Conservation (phyloP, 2,329 filamentous ascomycete species). For the Colletotrichum tofieldiae region DNA sequence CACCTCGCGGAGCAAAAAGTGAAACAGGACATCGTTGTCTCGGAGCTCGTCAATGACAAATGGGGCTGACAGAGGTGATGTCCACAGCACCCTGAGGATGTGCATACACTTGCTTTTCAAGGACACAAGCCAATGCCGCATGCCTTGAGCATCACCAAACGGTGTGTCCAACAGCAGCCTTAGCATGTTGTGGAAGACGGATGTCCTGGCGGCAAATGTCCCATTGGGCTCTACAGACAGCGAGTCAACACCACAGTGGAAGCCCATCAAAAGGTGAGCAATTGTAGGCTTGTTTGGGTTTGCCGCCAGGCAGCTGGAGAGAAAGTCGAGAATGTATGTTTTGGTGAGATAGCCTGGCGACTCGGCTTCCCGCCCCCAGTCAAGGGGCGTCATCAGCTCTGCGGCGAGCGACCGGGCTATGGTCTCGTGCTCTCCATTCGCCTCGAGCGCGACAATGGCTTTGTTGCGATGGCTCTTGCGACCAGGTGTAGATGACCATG, state of each 20-base stretch:
- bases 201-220: slow-evolving; percentile 79
- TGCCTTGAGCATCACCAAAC: slow-evolving; percentile 71
- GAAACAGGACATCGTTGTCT: slow-evolving; percentile 84
- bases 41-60: slow-evolving; percentile 86
- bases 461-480: slow-evolving; percentile 77
- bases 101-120: slow-evolving; percentile 79
- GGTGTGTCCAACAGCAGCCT: slow-evolving; percentile 80
- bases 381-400: slow-evolving; percentile 78
- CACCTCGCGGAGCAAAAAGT: slow-evolving; percentile 79
- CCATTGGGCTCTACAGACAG: slow-evolving; percentile 79
- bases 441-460: slow-evolving; percentile 89
- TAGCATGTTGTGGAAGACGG: slow-evolving; percentile 88
- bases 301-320: slow-evolving; percentile 84
- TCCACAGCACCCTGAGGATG: slow-evolving; percentile 87
- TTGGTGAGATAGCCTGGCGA: slow-evolving; percentile 87
- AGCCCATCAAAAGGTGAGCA: slow-evolving; percentile 91
- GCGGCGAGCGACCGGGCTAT: slow-evolving; percentile 81
- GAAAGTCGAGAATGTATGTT: slow-evolving; percentile 86
- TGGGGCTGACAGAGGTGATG: slow-evolving; percentile 81
- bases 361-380: slow-evolving; percentile 79
- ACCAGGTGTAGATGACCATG: slow-evolving; percentile 63
- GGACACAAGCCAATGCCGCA: slow-evolving; percentile 78
- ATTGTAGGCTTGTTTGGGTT: slow-evolving; percentile 86
- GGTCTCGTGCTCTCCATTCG: slow-evolving; percentile 83
- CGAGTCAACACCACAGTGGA: slow-evolving; percentile 80